Base-by-base conservation (phyloP, 1,284 basidiomycete genomes). In the Uromyces viciae-fabae region DNA sequence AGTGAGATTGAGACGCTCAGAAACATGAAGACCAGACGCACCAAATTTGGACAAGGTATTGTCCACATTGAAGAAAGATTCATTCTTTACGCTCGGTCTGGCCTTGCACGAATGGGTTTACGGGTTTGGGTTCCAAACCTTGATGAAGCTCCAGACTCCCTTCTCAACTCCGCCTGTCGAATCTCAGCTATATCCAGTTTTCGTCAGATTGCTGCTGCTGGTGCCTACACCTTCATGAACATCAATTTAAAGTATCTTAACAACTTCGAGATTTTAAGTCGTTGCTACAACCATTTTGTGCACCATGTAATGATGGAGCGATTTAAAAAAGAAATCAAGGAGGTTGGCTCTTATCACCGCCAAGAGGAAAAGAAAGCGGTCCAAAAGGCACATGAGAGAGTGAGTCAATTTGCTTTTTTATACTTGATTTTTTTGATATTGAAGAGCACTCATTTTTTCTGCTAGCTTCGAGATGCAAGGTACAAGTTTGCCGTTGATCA, bases 331-430 rank as follows among this genome's bases (percentile, higher is more conserved):
- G 69, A 72, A 46, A n/a, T 14, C 22, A 43, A 43, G 31, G 46
- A 25, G 38, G 19, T 4, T 5, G 52, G 52, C 28, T 4, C 7
- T n/a, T 56, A 8, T 31, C 11, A 31, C 33, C n/a, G 19, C 25
- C n/a, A 66, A 31, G 62, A 66, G 62, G 62, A 66, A 7, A 66
- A 40, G 62, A 66, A 66, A 66, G 62, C 38, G 36, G 22, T 31
- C 38, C 62, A 66, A 40, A 66, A 66, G 36, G 62, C 62, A 8
- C 62, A 22, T 66, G 31, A 66, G 36, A 22, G 62, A 31, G 62
- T 66, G 3, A 66, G 62, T 66, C 7, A 25, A 25, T 15, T 15
- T 62, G 5, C 14, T 40, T 40, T 22, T 9, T 66, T n/a, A n/a
- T 7, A 66, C 14, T 62, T 28, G 11, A 25, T 14, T 25, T 49